A percentile compares a stretch with the other conserved stretches of the same genome.
phyloP scores from a whole-genome alignment of 768 basidiomycete species.

The Omphalotus guepiniiformis region DNA sequence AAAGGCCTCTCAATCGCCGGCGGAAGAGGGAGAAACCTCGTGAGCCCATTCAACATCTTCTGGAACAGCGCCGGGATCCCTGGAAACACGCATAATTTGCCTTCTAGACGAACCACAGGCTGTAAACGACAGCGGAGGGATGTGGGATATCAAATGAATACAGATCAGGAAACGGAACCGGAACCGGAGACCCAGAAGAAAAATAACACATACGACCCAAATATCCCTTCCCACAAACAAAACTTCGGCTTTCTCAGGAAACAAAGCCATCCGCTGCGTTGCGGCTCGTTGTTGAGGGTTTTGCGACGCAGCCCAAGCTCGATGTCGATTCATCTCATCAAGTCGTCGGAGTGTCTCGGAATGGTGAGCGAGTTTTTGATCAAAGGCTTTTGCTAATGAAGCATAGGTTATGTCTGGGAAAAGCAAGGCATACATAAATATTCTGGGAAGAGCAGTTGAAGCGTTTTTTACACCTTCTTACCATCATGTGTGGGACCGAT shows the following conservation, averaged over 20 bases:
- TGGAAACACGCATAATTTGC: constrained; percentile 88
- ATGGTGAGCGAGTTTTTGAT: constrained; percentile 65
- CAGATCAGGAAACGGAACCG: not conserved
- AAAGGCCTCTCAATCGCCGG: constrained; percentile 68
- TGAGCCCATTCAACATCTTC: constrained; percentile 70
- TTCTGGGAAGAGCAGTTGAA: not conserved
- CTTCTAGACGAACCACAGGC: constrained; percentile 83
- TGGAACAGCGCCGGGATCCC: constrained; percentile 87
- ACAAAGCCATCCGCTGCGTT: constrained; percentile 84
- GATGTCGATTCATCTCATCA: constrained; percentile 51
- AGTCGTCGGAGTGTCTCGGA: constrained; percentile 75
- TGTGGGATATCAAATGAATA: not conserved
- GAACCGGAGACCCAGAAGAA: not conserved
- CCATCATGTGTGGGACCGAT: constrained; percentile 92
- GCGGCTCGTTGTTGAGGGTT: constrained; percentile 74
- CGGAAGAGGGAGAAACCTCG: constrained; percentile 75
- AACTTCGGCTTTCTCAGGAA: constrained; percentile 75
- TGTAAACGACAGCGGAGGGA: constrained; percentile 22
- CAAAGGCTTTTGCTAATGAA: constrained; percentile 83
- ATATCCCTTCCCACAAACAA: constrained; percentile 75
- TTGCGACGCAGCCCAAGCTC: constrained; percentile 56
- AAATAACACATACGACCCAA: constrained; percentile 71
- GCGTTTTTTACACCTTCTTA: constrained; percentile 25
- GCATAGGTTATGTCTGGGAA: constrained; percentile 80
- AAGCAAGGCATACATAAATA: not conserved